Percentiles rank a stretch among this genome's conserved stretches.
Evolutionary conservation across 164 flowering plant genomes (phyloP).

Genomic region (Tetrastigma voinierianum): DNA sequence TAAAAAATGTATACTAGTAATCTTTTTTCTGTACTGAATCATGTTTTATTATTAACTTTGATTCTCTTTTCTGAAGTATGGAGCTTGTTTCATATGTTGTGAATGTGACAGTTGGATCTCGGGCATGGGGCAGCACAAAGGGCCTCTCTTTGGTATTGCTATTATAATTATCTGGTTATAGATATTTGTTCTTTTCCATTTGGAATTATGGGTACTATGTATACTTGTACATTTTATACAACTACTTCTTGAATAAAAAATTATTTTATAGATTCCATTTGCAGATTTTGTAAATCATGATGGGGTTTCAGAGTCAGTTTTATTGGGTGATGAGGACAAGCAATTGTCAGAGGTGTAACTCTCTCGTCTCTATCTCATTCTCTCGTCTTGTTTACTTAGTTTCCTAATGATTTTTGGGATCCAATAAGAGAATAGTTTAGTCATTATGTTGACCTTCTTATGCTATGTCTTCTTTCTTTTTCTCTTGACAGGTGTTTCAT

Average conservation of each 20-base stretch:
- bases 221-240: not conserved
- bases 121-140: slow-evolving; percentile 77
- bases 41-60: not conserved
- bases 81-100: slow-evolving; percentile 1
- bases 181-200: not conserved
- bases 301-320: slow-evolving; percentile 51
- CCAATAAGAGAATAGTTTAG: too few species aligned
- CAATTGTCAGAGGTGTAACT: slow-evolving; percentile 60
- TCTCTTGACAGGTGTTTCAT: not conserved
- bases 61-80: not conserved
- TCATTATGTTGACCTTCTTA: too few species aligned
- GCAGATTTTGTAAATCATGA: slow-evolving; percentile 89
- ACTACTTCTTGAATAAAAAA: slow-evolving; percentile 10
- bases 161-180: slow-evolving; percentile 4
- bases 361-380: slow-evolving; percentile 2
- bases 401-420: not conserved
- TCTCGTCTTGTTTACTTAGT: not conserved
- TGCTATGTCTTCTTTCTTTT: not conserved
- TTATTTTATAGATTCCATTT: slow-evolving; percentile 67
- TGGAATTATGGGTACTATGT: not conserved
- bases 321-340: slow-evolving; percentile 50
- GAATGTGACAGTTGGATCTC: slow-evolving; percentile 65
- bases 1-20: not conserved
- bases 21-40: not conserved
- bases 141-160: slow-evolving; percentile 63